Conservation (phyloP, 2,329 filamentous ascomycete genomes). For the Penicillium hordei region DNA sequence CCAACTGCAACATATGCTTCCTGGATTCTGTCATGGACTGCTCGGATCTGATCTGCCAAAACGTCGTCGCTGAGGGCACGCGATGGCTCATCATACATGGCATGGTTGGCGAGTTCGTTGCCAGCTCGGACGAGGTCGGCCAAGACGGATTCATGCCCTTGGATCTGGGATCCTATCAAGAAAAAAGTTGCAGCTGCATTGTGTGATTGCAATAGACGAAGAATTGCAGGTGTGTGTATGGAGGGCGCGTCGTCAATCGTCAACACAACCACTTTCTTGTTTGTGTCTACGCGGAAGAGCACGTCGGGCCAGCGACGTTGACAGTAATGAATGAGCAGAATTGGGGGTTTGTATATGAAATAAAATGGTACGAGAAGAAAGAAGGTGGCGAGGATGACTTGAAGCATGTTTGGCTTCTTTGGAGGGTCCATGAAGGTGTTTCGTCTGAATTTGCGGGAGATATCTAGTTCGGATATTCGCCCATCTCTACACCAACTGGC, state of each 20-base stretch:
- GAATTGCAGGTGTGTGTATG: constrained; percentile 67
- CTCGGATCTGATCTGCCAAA: constrained; percentile 62
- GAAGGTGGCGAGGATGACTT: constrained; percentile 35
- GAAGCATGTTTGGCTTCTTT: constrained; percentile 29
- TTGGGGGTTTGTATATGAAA: constrained; percentile 77
- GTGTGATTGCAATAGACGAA: constrained; percentile 64
- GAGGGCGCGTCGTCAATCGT: constrained; percentile 88
- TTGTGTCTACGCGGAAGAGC: constrained; percentile 65
- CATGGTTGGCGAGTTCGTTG: constrained; percentile 81
- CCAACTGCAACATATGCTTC: constrained; percentile 52
- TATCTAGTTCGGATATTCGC: background rate
- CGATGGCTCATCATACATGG: constrained; percentile 81
- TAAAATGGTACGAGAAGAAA: constrained; percentile 54
- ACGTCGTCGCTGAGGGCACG: constrained; percentile 58
- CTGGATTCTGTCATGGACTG: constrained; percentile 63
- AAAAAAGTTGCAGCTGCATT: constrained; percentile 81
- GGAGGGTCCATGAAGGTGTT: background rate
- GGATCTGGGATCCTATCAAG: constrained; percentile 76
- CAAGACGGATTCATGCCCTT: constrained; percentile 56
- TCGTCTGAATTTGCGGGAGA: background rate
- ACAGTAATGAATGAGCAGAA: constrained; percentile 68
- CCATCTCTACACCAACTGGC: background rate
- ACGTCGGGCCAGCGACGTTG: constrained; percentile 73
- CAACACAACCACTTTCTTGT: constrained; percentile 69
- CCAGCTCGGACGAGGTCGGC: constrained; percentile 59